These are phyloP conservation scores for Fonsecaea monophora DNA, from an alignment of 2,329 filamentous ascomycete genomes.

Conservation along the genomic window DNA sequence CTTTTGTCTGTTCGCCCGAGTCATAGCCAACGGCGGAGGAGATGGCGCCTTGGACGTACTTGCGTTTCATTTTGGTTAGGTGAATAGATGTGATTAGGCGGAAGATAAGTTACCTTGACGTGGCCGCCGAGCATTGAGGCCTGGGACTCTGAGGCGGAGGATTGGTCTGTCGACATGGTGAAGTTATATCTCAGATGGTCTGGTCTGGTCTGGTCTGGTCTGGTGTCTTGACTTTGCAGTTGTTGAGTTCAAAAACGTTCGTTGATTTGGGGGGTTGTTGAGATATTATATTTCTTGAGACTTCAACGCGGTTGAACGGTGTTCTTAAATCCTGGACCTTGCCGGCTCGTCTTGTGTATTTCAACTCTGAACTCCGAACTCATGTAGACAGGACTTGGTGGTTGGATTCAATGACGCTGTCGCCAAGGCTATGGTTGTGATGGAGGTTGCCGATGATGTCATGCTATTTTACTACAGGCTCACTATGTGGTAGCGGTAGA, in stretches of 20 bases:
- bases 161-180: slow-evolving; percentile 25
- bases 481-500: too few species aligned
- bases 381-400: neutral
- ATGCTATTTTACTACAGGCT: neutral
- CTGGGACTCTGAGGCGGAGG: slow-evolving; percentile 25
- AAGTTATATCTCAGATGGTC: neutral
- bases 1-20: slow-evolving; percentile 37
- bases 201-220: too few species aligned
- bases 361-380: neutral
- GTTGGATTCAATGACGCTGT: neutral
- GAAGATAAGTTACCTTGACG: slow-evolving; percentile 30
- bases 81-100: neutral
- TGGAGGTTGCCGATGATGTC: neutral
- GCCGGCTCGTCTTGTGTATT: neutral
- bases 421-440: neutral
- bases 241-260: too few species aligned
- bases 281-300: too few species aligned
- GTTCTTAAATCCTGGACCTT: too few species aligned
- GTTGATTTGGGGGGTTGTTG: too few species aligned
- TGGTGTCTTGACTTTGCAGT: too few species aligned
- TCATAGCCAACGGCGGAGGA: slow-evolving; percentile 37
- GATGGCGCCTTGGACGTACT: slow-evolving; percentile 39
- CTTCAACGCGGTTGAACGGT: too few species aligned
- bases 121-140: slow-evolving; percentile 38
- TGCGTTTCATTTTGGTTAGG: neutral